Evolutionary conservation across 2,329 filamentous ascomycete genomes (phyloP).

Genomic region (Knoxdaviesia proteae): DNA sequence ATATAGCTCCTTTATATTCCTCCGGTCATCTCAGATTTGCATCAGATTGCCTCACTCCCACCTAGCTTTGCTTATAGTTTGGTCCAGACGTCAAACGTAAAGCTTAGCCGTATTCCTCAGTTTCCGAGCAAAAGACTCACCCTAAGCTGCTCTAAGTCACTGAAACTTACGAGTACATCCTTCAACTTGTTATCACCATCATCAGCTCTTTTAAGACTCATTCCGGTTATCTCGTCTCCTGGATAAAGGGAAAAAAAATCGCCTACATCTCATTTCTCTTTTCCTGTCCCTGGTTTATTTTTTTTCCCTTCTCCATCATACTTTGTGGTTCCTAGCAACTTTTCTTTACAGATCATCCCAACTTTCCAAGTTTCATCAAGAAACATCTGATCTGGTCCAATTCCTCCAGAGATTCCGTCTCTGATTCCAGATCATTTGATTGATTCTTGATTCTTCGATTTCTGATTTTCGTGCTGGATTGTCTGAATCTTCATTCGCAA

Average conservation of each 20-base stretch:
- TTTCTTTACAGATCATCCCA: neutral
- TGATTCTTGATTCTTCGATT: slow-evolving; percentile 1
- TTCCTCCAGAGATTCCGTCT: neutral
- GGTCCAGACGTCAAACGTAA: too few species aligned
- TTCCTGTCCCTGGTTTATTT: neutral
- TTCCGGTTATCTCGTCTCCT: neutral
- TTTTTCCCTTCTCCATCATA: neutral
- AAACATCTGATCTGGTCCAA: neutral
- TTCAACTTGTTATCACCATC: too few species aligned
- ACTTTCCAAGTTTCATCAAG: neutral
- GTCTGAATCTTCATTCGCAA: neutral
- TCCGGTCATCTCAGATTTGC: too few species aligned
- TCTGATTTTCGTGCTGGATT: slow-evolving; percentile 1
- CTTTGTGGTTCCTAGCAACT: neutral
- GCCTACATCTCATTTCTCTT: neutral
- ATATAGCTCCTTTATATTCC: too few species aligned
- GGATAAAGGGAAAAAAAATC: neutral
- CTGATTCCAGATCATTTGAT: slow-evolving; percentile 2
- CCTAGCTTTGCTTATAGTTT: too few species aligned
- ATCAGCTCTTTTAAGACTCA: too few species aligned
- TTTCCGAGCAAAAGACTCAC: too few species aligned
- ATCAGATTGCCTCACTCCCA: too few species aligned
- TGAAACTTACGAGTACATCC: too few species aligned
- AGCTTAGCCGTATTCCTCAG: too few species aligned
- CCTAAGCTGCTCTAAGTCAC: too few species aligned